These are phyloP conservation scores for Penicillium sp. DNA, from an alignment of 2,329 filamentous ascomycete species.

Conservation along the genomic window DNA sequence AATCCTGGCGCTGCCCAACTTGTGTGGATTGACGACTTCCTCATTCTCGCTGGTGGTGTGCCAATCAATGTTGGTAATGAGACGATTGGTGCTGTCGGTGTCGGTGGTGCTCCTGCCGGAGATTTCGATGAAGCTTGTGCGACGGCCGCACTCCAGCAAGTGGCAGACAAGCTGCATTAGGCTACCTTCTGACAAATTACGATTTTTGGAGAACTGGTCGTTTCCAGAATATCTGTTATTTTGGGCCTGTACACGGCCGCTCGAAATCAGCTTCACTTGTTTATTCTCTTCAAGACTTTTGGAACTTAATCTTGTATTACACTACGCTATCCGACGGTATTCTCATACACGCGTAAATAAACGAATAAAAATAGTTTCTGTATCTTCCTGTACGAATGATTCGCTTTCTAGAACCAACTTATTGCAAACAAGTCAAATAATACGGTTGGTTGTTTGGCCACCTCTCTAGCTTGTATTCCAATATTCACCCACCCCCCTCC, in stretches of 20 bases:
- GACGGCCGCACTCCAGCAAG: neutral
- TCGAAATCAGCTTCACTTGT: neutral
- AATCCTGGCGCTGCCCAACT: slow-evolving; percentile 1
- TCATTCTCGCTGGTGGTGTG: slow-evolving; percentile 1
- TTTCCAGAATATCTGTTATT: too few species aligned
- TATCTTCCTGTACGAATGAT: slow-evolving; percentile 1
- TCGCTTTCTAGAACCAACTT: neutral
- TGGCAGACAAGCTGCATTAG: neutral
- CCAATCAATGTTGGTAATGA: slow-evolving; percentile 1
- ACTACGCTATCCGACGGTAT: neutral
- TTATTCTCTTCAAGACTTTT: neutral
- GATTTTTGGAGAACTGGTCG: too few species aligned
- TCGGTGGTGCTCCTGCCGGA: slow-evolving; percentile 1
- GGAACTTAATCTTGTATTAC: neutral
- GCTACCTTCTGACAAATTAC: too few species aligned
- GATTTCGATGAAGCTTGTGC: slow-evolving; percentile 2
- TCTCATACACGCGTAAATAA: slow-evolving; percentile 9
- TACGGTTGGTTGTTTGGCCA: neutral
- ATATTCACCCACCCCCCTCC: neutral
- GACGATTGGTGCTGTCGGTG: neutral
- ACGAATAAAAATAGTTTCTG: slow-evolving; percentile 10
- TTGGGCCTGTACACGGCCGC: too few species aligned
- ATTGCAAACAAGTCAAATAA: slow-evolving; percentile 7
- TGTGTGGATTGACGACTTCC: neutral
- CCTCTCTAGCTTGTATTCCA: neutral